Base-by-base conservation (phyloP, 2,329 filamentous ascomycete genomes). In the Lachnellula suecica region DNA sequence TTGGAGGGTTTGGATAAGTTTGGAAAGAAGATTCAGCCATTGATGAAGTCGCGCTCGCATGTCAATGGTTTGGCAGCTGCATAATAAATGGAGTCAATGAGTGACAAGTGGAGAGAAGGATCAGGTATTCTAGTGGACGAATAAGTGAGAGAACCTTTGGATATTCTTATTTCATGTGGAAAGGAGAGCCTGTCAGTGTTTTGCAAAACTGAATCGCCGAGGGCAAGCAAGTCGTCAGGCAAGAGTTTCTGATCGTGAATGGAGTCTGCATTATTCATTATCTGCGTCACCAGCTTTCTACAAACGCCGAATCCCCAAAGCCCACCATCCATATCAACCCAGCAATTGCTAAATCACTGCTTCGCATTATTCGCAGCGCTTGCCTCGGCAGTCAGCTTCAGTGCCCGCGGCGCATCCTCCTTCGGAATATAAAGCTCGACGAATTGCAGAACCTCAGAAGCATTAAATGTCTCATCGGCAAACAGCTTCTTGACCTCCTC, bases 401-500 rank as follows among this genome's bases (percentile, higher is more conserved):
- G 70, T 4, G 83, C 82, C 44, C 78, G 74, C 0, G 90, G 90
- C 11, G 89, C 89, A 71, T 95, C 90, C 54, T 91, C 79, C 71
- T 82, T 87, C 9, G 84, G 85, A 82, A 95, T 90, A 64, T 89
- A 86, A 45, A 95, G 65, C 75, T 95, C 91, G 38, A 95, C 89
- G 66, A 95, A 84, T 69, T 91, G 77, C 59, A 86, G 65, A 43
- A 72, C 71, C 35, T 74, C 69, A 9, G 74, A 75, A 7, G 79
- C 75, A 38, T 78, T 80, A 68, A 94, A 92, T 34, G 81, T 74
- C 44, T 80, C 66, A 57, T 92, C 76, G 1, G 71, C 73, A 54
- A 94, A 81, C 22, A 94, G 72, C 37, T 76, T 69, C 56, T 87
- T 79, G 29, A 92, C 71, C 66, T 91, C 82, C 24, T 81, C 74